Conservation (phyloP, 2,329 filamentous ascomycete species). For the Ophiostoma australiae region DNA sequence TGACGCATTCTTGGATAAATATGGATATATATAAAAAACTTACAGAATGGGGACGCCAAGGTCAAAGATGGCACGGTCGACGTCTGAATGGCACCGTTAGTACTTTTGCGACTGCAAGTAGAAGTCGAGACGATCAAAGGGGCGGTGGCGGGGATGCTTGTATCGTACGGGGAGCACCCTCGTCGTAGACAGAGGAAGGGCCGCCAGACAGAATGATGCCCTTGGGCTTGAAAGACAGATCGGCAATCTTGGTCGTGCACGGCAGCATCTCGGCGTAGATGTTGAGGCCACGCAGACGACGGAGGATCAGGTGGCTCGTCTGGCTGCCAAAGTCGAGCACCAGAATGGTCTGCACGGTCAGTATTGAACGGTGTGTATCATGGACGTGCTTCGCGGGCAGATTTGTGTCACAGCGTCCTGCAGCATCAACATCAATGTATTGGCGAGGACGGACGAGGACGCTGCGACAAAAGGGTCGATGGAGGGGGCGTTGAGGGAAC, state of each 20-base stretch:
- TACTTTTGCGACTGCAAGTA: neutral
- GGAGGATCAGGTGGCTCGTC: constrained; percentile 68
- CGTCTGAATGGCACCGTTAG: constrained; percentile 41
- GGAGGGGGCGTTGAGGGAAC: neutral
- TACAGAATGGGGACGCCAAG: constrained; percentile 36
- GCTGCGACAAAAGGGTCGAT: neutral
- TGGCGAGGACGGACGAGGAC: neutral
- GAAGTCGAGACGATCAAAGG: neutral
- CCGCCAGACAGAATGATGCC: constrained; percentile 64
- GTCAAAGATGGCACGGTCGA: constrained; percentile 76
- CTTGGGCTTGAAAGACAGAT: constrained; percentile 73
- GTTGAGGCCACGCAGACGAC: constrained; percentile 67
- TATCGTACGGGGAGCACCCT: constrained; percentile 37
- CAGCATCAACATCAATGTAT: neutral
- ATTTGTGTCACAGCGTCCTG: neutral
- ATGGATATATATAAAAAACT: neutral
- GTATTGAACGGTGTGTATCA: neutral
- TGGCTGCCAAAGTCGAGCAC: constrained; percentile 68
- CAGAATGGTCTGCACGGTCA: constrained; percentile 54
- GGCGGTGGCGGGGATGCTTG: constrained; percentile 21
- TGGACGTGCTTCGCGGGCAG: neutral
- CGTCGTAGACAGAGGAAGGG: constrained; percentile 36
- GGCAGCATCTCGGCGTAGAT: constrained; percentile 79
- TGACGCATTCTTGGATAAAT: neutral
- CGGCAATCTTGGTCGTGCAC: constrained; percentile 74